Evolutionary conservation across 2,329 filamentous ascomycete genomes (phyloP).

Genomic region (Verticillium klebahnii): DNA sequence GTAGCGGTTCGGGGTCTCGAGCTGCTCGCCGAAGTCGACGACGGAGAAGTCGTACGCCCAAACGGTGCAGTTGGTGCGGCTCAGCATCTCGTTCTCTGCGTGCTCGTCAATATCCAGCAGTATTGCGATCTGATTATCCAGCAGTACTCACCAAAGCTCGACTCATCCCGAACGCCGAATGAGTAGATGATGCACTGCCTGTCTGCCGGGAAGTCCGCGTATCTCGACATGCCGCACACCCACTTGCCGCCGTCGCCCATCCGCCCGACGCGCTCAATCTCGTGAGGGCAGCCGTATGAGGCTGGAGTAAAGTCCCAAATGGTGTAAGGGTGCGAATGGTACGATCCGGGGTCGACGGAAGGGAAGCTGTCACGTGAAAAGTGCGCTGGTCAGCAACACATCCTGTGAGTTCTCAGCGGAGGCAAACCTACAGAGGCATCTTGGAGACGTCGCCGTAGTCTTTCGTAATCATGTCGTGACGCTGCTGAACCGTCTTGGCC

Average conservation of each 20-base stretch:
- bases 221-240: conserved; percentile 35
- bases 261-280: conserved; percentile 31
- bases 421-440: conserved; percentile 16
- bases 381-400: background rate
- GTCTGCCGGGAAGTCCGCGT: conserved; percentile 18
- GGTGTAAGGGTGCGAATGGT: conserved; percentile 23
- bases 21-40: conserved; percentile 22
- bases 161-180: conserved; percentile 32
- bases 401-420: background rate
- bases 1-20: conserved; percentile 15
- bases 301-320: conserved; percentile 35
- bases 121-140: background rate
- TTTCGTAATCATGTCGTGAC: conserved; percentile 19
- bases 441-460: conserved; percentile 17
- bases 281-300: conserved; percentile 33
- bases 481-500: conserved; percentile 22
- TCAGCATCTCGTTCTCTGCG: conserved; percentile 28
- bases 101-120: background rate
- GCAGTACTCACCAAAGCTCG: conserved; percentile 23
- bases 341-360: conserved; percentile 8
- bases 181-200: conserved; percentile 29
- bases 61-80: conserved; percentile 29
- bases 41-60: conserved; percentile 35
- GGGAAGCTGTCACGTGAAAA: conserved; percentile 16
- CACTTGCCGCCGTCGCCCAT: conserved; percentile 38